Percentiles rank a stretch among this genome's conserved stretches.
Conservation (phyloP, 148 eudicot species). For the Oxyria digyna region DNA sequence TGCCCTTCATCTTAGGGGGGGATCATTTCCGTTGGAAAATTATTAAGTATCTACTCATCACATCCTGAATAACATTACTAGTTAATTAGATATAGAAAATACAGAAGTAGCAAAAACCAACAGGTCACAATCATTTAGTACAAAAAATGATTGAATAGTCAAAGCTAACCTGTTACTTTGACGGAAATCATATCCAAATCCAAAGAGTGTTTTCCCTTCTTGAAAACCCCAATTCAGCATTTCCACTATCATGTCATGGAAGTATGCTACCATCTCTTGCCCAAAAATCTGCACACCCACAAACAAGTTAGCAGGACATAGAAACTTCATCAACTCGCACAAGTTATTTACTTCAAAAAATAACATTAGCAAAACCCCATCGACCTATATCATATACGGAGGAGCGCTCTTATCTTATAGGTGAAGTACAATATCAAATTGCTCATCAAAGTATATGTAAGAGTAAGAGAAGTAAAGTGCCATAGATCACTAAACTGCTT, state of each 20-base stretch:
- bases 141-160: not conserved
- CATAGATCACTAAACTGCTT: not conserved
- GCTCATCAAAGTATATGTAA: not conserved
- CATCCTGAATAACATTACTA: not conserved
- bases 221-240: conserved; percentile 87
- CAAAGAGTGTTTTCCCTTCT: conserved; percentile 96
- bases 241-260: conserved; percentile 92
- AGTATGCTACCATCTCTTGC: conserved; percentile 65
- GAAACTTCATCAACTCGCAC: not conserved
- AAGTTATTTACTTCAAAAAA: not conserved
- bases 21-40: not conserved
- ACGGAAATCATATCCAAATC: conserved; percentile 98
- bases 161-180: conserved; percentile 81
- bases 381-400: not conserved
- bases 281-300: conserved; percentile 57
- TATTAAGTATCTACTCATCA: not conserved
- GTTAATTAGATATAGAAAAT: too few species aligned
- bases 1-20: not conserved
- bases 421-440: not conserved
- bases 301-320: conserved; percentile 3
- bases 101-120: too few species aligned
- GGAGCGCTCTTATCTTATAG: not conserved
- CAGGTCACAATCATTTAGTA: too few species aligned
- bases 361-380: not conserved
- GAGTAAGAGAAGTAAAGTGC: not conserved